Evolutionary conservation across 1,284 basidiomycete genomes (phyloP).

Genomic region (Termitomyces sp.): DNA sequence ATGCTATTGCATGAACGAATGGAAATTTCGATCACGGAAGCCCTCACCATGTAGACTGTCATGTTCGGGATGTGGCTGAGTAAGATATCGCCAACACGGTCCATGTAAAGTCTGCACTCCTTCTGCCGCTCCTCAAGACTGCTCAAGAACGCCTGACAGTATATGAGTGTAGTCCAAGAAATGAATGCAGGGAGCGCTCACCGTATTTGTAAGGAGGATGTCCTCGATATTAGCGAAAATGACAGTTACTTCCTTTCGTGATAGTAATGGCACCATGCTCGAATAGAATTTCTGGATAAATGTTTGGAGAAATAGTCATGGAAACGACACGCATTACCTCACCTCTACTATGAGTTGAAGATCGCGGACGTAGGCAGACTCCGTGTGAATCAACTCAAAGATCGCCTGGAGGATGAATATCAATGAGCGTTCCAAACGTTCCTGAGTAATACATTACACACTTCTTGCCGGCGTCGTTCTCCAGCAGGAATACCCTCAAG

Average conservation of each 20-base stretch:
- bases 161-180: conserved; percentile 7
- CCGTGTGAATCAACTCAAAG: conserved; percentile 89
- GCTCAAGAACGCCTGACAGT: conserved; percentile 67
- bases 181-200: conserved; percentile 27
- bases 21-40: neutral
- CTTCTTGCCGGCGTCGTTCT: conserved; percentile 87
- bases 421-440: neutral
- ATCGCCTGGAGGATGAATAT: conserved; percentile 51
- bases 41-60: conserved; percentile 71
- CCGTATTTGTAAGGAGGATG: conserved; percentile 82
- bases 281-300: conserved; percentile 67
- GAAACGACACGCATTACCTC: conserved; percentile 10
- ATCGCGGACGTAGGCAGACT: conserved; percentile 83
- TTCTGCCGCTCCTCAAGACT: conserved; percentile 89
- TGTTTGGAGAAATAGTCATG: neutral
- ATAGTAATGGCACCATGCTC: conserved; percentile 68
- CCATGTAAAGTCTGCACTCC: conserved; percentile 85
- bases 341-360: conserved; percentile 89
- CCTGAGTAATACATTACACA: conserved; percentile 22
- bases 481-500: conserved; percentile 69
- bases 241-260: conserved; percentile 72
- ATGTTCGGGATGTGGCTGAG: conserved; percentile 71
- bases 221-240: conserved; percentile 95
- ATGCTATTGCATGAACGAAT: neutral
- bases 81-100: conserved; percentile 84